Evolutionary conservation across 2,329 filamentous ascomycete species (phyloP).

Genomic region (Plenodomus lindquistii): DNA sequence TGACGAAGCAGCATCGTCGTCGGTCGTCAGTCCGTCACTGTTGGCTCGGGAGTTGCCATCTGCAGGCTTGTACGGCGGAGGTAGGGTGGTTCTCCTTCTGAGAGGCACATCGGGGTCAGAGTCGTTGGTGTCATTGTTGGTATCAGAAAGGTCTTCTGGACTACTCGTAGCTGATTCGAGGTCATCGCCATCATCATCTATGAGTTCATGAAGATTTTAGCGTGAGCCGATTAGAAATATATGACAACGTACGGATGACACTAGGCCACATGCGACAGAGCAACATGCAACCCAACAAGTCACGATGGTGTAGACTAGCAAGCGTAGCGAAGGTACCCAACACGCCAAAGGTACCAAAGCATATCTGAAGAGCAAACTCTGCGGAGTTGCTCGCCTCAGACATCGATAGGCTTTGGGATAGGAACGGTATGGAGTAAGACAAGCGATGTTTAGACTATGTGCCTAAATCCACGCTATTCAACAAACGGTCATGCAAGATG

Average conservation of each 20-base stretch:
- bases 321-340: constrained; percentile 8
- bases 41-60: not conserved
- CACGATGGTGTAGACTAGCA: constrained; percentile 14
- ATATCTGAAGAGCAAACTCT: constrained; percentile 11
- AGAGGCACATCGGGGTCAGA: not conserved
- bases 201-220: not conserved
- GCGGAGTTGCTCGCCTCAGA: not conserved
- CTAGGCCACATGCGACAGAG: not conserved
- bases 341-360: constrained; percentile 13
- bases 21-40: no score
- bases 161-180: not conserved
- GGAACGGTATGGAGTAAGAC: no score
- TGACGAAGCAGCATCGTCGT: no score
- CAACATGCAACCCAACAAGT: constrained; percentile 12
- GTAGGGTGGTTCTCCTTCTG: not conserved
- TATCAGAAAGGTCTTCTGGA: not conserved
- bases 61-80: constrained; percentile 2
- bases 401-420: not conserved
- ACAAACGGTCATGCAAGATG: no score
- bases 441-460: no score
- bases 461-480: no score
- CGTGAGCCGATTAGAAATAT: no score
- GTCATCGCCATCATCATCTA: not conserved
- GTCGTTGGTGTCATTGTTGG: no score
- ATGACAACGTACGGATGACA: not conserved